These are phyloP conservation scores for Clarkia xantiana DNA, from an alignment of 345 rosid species.

Conservation along the genomic window DNA sequence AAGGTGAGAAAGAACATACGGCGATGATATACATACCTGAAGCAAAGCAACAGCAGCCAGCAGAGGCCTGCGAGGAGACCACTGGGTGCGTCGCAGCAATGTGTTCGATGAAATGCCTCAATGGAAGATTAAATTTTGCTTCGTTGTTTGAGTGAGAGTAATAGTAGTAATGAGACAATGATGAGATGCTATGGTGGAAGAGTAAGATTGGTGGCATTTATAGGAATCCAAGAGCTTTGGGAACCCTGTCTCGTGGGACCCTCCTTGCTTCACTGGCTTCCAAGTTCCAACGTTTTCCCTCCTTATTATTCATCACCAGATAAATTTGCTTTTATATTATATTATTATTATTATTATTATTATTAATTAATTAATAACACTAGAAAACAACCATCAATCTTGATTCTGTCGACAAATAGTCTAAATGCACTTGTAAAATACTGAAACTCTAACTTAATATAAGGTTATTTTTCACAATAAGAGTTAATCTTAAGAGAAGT, in stretches of 20 bases:
- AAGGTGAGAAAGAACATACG: neutral
- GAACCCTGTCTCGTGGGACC: conserved; percentile 65
- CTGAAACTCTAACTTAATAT: no score
- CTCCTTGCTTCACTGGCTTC: conserved; percentile 10
- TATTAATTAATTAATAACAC: no score
- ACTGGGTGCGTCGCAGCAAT: conserved; percentile 26
- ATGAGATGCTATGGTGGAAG: conserved; percentile 12
- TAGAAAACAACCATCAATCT: no score
- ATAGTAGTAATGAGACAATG: conserved; percentile 2
- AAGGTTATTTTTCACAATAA: no score
- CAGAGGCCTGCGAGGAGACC: conserved; percentile 22
- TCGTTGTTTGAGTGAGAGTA: no score
- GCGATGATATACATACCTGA: neutral
- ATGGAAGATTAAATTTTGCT: neutral
- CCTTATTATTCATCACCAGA: no score
- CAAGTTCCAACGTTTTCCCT: no score
- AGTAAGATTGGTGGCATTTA: conserved; percentile 30
- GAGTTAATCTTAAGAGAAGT: no score
- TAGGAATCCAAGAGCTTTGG: conserved; percentile 15
- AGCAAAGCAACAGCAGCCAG: conserved; percentile 16
- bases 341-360: no score
- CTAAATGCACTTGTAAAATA: no score
- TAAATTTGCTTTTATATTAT: no score
- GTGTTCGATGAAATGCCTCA: neutral
- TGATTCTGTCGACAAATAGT: no score